Base-by-base conservation (phyloP, 306 rosid genomes). In the Cyclanthera cordifolia region DNA sequence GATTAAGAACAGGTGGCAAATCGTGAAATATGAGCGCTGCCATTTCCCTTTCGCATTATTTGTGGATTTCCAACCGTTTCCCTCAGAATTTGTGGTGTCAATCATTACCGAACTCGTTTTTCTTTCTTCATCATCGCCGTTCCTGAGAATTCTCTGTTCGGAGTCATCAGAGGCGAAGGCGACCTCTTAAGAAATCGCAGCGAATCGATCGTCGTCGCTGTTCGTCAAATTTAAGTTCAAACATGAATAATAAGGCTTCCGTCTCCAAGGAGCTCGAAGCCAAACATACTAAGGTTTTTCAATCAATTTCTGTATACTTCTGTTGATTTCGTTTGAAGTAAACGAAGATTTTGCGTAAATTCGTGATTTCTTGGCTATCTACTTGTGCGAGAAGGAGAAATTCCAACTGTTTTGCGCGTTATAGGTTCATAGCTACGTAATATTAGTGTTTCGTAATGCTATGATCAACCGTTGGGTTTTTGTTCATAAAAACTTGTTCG, bases 261-360 rank as follows among this genome's bases (percentile, higher is more conserved):
- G 79, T 91, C 71, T 82, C 97, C 45, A 91, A 86, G 66, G 97
- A 88, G 74, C 97, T 91, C 81, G 81, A 88, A 37, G 95, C 86
- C 78, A 91, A 81, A 71, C 89, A 86, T 73, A 21, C 76, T 55
- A 88, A 88, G 95, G 97, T 88, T 32, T n/a, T 9, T 30, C 8
- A 0, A 51, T 19, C 55, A 6, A 32, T 28, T 14, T 56, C 4
- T 66, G 16, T 63, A 4, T 47, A 16, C 27, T 25, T 14, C 7
- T 54, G 32, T 1, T 11, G 0, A 0, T 15, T 50, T 60, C 32
- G 1, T 2, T 51, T 28, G 15, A 23, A 37, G n/a, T 21, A 32
- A 37, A 34, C 48, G 50, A 19, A 53, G 5, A 4, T 53, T 27
- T 58, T 14, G 41, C 7, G 65, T 16, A 15, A 27, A 5, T 43